Percentiles rank a stretch among this genome's conserved stretches.
These are phyloP conservation scores for Pterocarpus santalinus DNA, from an alignment of 306 rosid genomes.

Conservation along the genomic window DNA sequence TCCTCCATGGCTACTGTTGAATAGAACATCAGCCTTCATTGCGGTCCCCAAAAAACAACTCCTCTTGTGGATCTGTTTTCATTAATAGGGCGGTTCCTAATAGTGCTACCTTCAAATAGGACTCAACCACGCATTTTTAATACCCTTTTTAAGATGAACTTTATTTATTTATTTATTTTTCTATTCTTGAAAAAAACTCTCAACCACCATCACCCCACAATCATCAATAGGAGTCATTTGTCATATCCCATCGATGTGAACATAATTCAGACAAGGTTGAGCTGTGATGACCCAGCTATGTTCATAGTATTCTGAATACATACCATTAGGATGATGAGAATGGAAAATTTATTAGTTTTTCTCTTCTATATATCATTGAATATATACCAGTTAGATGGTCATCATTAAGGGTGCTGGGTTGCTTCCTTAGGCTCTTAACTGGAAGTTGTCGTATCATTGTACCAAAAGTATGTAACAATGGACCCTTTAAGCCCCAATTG, in stretches of 20 bases:
- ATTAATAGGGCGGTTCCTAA: conserved; percentile 83
- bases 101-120: conserved; percentile 16
- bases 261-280: conserved; percentile 7
- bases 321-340: conserved; percentile 5
- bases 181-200: not conserved
- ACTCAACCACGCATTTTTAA: conserved; percentile 33
- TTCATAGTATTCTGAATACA: not conserved
- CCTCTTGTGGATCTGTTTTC: conserved; percentile 19
- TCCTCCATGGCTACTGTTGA: conserved; percentile 20
- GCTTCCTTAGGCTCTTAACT: not conserved
- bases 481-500: not conserved
- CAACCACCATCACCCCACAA: conserved; percentile 10
- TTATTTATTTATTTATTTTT: not conserved
- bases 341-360: not conserved
- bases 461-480: not conserved
- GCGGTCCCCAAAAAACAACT: conserved; percentile 36
- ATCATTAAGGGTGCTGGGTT: too few species aligned
- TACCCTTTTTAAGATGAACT: not conserved
- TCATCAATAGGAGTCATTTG: conserved; percentile 11
- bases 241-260: conserved; percentile 38
- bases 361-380: not conserved
- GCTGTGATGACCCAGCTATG: not conserved
- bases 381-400: too few species aligned
- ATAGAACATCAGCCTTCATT: conserved; percentile 38
- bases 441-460: not conserved